These are phyloP conservation scores for Vishniacozyma victoriae DNA, from an alignment of 768 basidiomycete genomes.

Conservation along the genomic window DNA sequence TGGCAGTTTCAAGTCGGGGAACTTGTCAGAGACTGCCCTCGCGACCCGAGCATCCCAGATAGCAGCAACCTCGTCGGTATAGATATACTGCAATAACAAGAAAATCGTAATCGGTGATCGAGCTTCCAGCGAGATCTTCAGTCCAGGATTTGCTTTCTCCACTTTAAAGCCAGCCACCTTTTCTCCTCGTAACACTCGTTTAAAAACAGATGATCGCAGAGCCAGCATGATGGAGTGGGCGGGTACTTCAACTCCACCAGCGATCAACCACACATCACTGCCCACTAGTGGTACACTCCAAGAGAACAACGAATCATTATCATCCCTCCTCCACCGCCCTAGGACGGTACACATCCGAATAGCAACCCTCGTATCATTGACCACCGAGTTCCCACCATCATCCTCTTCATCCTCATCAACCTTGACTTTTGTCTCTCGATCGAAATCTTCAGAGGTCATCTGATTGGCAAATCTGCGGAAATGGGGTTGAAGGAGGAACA, in stretches of 20 bases:
- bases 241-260: conserved; percentile 48
- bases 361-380: conserved; percentile 37
- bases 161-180: conserved; percentile 7
- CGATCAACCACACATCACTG: conserved; percentile 59
- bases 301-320: conserved; percentile 33
- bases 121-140: conserved; percentile 50
- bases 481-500: conserved; percentile 65
- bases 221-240: conserved; percentile 29
- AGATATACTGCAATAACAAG: conserved; percentile 76
- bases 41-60: conserved; percentile 75
- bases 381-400: conserved; percentile 46
- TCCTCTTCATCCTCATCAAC: conserved; percentile 50
- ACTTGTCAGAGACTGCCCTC: conserved; percentile 49
- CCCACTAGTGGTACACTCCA: conserved; percentile 51
- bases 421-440: conserved; percentile 14
- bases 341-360: conserved; percentile 36
- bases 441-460: conserved; percentile 33
- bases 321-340: conserved; percentile 30
- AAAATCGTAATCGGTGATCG: conserved; percentile 64
- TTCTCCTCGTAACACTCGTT: conserved; percentile 6
- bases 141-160: not conserved
- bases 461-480: conserved; percentile 37
- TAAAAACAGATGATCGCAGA: conserved; percentile 17
- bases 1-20: conserved; percentile 36
- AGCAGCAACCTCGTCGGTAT: conserved; percentile 73